These are phyloP conservation scores for Microthlaspi erraticum DNA, from an alignment of 345 rosid genomes.

Conservation along the genomic window DNA sequence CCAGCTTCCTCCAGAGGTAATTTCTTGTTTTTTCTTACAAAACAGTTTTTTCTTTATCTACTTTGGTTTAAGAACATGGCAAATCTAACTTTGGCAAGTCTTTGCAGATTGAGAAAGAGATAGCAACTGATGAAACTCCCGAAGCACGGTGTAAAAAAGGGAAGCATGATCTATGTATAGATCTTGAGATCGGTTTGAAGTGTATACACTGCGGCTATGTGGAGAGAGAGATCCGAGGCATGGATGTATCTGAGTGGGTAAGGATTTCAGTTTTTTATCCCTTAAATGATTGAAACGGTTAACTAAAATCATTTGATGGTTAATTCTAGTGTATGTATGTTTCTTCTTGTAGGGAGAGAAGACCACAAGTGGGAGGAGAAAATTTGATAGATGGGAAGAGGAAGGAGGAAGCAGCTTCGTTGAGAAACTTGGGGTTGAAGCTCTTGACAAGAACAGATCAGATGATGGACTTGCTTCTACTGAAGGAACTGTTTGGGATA, in stretches of 20 bases:
- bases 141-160: constrained; percentile 43
- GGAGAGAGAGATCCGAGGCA: constrained; percentile 42
- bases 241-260: constrained; percentile 34
- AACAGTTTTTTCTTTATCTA: neutral
- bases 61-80: constrained; percentile 1
- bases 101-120: constrained; percentile 34
- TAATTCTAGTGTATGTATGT: neutral
- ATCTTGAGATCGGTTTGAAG: constrained; percentile 55
- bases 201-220: constrained; percentile 55
- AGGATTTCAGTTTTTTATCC: constrained; percentile 32
- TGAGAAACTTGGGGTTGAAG: constrained; percentile 26
- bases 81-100: constrained; percentile 8
- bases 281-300: neutral
- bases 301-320: constrained; percentile 22
- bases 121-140: constrained; percentile 30
- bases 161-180: constrained; percentile 46
- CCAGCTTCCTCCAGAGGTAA: constrained; percentile 21
- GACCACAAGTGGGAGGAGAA: constrained; percentile 34
- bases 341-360: constrained; percentile 35
- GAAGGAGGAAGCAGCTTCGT: constrained; percentile 34
- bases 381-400: constrained; percentile 20
- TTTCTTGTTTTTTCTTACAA: constrained; percentile 18
- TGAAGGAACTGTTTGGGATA: constrained; percentile 70
- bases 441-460: constrained; percentile 16
- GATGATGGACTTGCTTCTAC: constrained; percentile 18